Conservation (phyloP, 495 filamentous ascomycete species). For the Tuber calosporum region DNA sequence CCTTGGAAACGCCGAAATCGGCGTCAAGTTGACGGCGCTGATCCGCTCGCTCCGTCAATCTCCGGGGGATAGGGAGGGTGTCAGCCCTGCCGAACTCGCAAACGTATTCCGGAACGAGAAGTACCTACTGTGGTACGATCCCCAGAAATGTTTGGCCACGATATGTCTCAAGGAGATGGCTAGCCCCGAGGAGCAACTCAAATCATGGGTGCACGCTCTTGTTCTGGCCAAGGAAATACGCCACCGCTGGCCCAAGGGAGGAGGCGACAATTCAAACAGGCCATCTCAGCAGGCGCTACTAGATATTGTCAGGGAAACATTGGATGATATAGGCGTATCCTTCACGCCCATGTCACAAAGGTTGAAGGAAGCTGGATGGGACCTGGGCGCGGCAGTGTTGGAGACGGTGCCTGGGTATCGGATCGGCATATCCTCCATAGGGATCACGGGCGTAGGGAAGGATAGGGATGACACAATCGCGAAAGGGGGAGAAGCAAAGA, state of each 20-base stretch:
- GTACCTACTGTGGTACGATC: conserved; percentile 54
- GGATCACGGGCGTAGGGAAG: conserved; percentile 31
- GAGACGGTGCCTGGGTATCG: conserved; percentile 52
- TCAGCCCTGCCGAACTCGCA: conserved; percentile 46
- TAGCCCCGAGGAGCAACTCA: conserved; percentile 50
- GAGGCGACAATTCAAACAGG: conserved; percentile 17
- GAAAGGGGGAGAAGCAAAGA: conserved; percentile 25
- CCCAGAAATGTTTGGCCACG: conserved; percentile 45
- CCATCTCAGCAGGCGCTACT: conserved; percentile 33
- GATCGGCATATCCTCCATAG: conserved; percentile 37
- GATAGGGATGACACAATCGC: conserved; percentile 27
- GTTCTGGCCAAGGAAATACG: conserved; percentile 48
- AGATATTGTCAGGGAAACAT: conserved; percentile 36
- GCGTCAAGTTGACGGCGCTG: conserved; percentile 43
- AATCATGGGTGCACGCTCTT: conserved; percentile 70
- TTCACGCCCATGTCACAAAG: conserved; percentile 46
- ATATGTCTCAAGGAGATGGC: conserved; percentile 61
- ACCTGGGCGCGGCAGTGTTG: conserved; percentile 52
- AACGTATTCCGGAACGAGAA: conserved; percentile 49
- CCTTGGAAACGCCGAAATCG: conserved; percentile 50
- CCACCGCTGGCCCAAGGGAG: conserved; percentile 26
- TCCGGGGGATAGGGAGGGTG: neutral
- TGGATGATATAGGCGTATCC: conserved; percentile 43
- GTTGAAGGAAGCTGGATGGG: conserved; percentile 54
- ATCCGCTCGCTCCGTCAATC: conserved; percentile 31